These are phyloP conservation scores for Lachancea sp. DNA, from an alignment of 805 yeast species.

Conservation along the genomic window DNA sequence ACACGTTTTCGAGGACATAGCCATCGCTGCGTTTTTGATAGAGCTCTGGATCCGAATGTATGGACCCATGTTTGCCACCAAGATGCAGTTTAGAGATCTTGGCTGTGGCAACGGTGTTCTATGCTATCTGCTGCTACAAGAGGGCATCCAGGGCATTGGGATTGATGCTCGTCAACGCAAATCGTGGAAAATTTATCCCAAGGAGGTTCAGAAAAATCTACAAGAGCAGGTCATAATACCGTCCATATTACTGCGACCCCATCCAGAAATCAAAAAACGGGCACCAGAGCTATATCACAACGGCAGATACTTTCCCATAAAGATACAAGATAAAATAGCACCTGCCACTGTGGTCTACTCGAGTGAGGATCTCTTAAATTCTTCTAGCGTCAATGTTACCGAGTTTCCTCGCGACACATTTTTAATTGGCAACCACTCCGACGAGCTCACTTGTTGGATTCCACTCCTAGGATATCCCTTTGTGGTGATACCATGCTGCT, in stretches of 20 bases:
- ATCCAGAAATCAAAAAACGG: slow-evolving; percentile 49
- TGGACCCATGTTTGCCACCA: slow-evolving; percentile 30
- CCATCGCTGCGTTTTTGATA: slow-evolving; percentile 89
- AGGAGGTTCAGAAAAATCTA: slow-evolving; percentile 49
- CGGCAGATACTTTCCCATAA: slow-evolving; percentile 43
- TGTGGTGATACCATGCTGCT: slow-evolving; percentile 91
- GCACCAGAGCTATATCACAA: slow-evolving; percentile 54
- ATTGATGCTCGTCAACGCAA: slow-evolving; percentile 86
- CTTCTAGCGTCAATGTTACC: slow-evolving; percentile 52
- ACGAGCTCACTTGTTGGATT: slow-evolving; percentile 92
- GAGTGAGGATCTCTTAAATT: slow-evolving; percentile 38
- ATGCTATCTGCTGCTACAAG: slow-evolving; percentile 65
- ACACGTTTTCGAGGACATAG: slow-evolving; percentile 93
- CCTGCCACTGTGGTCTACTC: slow-evolving; percentile 38
- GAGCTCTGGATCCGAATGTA: slow-evolving; percentile 69
- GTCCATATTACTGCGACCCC: slow-evolving; percentile 58
- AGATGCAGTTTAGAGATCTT: slow-evolving; percentile 68
- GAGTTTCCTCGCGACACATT: slow-evolving; percentile 69
- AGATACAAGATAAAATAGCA: slow-evolving; percentile 39
- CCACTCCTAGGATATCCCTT: slow-evolving; percentile 84
- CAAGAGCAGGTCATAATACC: slow-evolving; percentile 84
- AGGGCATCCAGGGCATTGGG: slow-evolving; percentile 79
- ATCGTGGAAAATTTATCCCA: slow-evolving; percentile 77
- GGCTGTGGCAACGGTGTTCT: slow-evolving; percentile 95
- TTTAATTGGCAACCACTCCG: slow-evolving; percentile 90